These are phyloP conservation scores for Parathielavia appendiculata DNA, from an alignment of 495 filamentous ascomycete species.

Conservation along the genomic window DNA sequence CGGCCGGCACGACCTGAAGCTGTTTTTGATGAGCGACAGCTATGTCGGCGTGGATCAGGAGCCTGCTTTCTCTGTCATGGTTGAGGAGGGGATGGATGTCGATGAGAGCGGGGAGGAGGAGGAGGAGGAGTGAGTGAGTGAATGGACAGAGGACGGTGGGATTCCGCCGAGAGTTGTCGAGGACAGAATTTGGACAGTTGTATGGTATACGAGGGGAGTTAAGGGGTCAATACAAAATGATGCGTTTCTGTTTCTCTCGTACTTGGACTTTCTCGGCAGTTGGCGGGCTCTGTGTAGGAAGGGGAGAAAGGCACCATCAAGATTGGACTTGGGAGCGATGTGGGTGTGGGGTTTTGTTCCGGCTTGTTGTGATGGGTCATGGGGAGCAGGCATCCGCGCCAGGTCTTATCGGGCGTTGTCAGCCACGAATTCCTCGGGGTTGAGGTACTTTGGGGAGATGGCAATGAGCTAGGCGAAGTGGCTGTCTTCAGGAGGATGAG, in stretches of 20 bases:
- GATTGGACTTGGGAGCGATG: conserved; percentile 24
- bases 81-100: conserved; percentile 91
- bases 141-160: not conserved
- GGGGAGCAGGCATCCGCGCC: conserved; percentile 6
- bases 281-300: not conserved
- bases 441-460: conserved; percentile 7
- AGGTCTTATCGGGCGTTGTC: not conserved
- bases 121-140: conserved; percentile 40
- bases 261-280: not conserved
- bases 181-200: conserved; percentile 12
- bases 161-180: not conserved
- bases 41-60: conserved; percentile 98
- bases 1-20: conserved; percentile 80
- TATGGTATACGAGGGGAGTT: conserved; percentile 19
- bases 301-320: conserved; percentile 6
- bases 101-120: conserved; percentile 79
- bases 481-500: not conserved
- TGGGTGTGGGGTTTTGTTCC: too few species aligned
- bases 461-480: not conserved
- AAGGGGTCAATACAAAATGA: conserved; percentile 17
- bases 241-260: conserved; percentile 10
- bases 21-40: conserved; percentile 96
- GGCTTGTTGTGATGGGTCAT: conserved; percentile 20
- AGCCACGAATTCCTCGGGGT: not conserved
- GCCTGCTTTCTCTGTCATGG: conserved; percentile 76